phyloP scores from a whole-genome alignment of 106 monocot species.

The Dendrobium catenatum region DNA sequence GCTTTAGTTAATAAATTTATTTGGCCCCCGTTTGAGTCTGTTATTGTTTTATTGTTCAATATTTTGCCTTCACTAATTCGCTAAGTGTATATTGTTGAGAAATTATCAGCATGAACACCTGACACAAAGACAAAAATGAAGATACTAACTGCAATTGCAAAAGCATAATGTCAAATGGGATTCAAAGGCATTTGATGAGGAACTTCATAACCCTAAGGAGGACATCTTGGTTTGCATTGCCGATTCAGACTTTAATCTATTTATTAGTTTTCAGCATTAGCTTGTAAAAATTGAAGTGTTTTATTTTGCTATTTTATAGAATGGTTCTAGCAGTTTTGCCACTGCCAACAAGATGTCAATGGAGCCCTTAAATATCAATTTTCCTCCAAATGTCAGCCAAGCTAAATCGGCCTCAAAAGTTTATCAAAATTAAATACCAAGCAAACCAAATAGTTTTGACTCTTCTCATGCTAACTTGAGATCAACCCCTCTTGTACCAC shows the following conservation, averaged over 20 bases:
- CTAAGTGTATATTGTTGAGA: slow-evolving; percentile 61
- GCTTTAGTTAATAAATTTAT: neutral
- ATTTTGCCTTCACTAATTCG: neutral
- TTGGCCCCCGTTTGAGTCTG: neutral
- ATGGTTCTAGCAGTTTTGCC: slow-evolving; percentile 45
- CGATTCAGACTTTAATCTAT: neutral
- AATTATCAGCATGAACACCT: slow-evolving; percentile 73
- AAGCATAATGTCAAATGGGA: slow-evolving; percentile 82
- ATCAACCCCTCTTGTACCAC: slow-evolving; percentile 3
- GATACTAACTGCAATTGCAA: slow-evolving; percentile 58
- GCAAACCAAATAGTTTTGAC: neutral
- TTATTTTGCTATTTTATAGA: neutral
- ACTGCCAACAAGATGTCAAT: slow-evolving; percentile 11
- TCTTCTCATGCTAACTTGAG: slow-evolving; percentile 11
- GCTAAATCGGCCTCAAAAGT: slow-evolving; percentile 16
- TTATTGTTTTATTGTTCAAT: slow-evolving; percentile 3
- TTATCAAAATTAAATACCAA: slow-evolving; percentile 10
- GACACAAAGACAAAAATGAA: slow-evolving; percentile 62
- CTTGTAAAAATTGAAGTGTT: slow-evolving; percentile 1
- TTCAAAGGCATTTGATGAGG: slow-evolving; percentile 58
- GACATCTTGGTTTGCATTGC: slow-evolving; percentile 46
- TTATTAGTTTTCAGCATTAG: too few species aligned
- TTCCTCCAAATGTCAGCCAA: slow-evolving; percentile 1
- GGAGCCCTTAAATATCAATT: slow-evolving; percentile 17
- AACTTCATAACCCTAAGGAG: slow-evolving; percentile 36